Percentiles rank a stretch among this genome's conserved stretches.
Conservation (phyloP, 2,329 filamentous ascomycete species). For the Lecanoromycetidae sp. region DNA sequence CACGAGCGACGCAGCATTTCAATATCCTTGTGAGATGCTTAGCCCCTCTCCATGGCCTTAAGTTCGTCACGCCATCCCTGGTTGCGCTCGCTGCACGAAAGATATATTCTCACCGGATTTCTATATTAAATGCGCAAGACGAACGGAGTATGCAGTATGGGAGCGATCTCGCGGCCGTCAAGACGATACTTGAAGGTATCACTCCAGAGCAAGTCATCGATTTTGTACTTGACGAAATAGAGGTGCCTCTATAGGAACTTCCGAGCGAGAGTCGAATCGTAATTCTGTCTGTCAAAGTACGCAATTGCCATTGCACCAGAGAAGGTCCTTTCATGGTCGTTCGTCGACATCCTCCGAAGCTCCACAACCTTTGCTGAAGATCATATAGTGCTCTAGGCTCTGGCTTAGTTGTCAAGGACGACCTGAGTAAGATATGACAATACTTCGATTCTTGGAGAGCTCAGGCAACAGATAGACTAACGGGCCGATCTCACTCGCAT, state of each 20-base stretch:
- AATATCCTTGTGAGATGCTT: conserved; percentile 56
- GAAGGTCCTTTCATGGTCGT: too few relatives aligned
- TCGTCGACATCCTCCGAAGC: too few relatives aligned
- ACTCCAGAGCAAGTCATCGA: conserved; percentile 46
- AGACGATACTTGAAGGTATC: conserved; percentile 49
- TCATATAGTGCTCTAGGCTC: too few relatives aligned
- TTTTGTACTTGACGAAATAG: conserved; percentile 44
- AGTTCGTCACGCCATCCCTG: conserved; percentile 73
- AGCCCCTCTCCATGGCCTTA: conserved; percentile 66
- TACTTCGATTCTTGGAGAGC: too few relatives aligned
- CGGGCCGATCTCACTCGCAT: too few relatives aligned
- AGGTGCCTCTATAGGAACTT: conserved; percentile 38
- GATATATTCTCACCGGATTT: conserved; percentile 74
- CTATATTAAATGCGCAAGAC: conserved; percentile 53
- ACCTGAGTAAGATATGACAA: too few relatives aligned
- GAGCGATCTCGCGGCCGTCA: conserved; percentile 60
- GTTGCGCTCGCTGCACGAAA: conserved; percentile 73
- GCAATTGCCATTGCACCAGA: too few relatives aligned
- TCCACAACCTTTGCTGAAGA: too few relatives aligned
- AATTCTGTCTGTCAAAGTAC: too few relatives aligned
- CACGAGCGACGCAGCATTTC: conserved; percentile 67
- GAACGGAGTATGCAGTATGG: conserved; percentile 93
- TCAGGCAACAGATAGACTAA: too few relatives aligned
- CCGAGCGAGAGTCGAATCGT: too few relatives aligned
- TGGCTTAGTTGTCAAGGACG: too few relatives aligned